phyloP scores from a whole-genome alignment of 2,329 filamentous ascomycete species.

The Ophiostoma tasmaniense region DNA sequence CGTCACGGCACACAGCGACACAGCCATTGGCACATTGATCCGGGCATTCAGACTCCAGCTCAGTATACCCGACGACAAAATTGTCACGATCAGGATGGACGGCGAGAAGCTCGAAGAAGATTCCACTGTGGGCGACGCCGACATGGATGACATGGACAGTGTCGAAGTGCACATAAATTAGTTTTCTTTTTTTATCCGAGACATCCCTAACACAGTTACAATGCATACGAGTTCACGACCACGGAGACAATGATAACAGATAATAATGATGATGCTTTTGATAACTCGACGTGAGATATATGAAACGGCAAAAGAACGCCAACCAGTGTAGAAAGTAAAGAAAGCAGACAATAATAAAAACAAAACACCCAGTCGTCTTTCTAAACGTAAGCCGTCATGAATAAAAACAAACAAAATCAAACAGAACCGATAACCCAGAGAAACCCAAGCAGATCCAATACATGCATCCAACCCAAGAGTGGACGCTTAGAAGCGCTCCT shows the following conservation, averaged over 20 bases:
- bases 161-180: slow-evolving; percentile 59
- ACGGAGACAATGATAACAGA: background rate
- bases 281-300: slow-evolving; percentile 8
- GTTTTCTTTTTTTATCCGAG: background rate
- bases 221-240: background rate
- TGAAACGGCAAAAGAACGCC: background rate
- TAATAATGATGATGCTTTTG: slow-evolving; percentile 3
- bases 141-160: slow-evolving; percentile 65
- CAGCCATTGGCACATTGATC: slow-evolving; percentile 54
- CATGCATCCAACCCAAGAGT: background rate
- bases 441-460: background rate
- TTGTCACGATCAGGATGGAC: slow-evolving; percentile 62
- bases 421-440: background rate
- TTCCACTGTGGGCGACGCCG: slow-evolving; percentile 53
- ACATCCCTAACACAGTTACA: background rate
- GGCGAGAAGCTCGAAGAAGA: slow-evolving; percentile 60
- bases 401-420: background rate
- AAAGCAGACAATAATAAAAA: background rate
- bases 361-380: slow-evolving; percentile 7
- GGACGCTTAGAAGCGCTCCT: slow-evolving; percentile 69
- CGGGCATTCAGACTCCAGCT: slow-evolving; percentile 50
- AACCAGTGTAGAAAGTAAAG: slow-evolving; percentile 6
- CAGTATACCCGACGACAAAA: slow-evolving; percentile 40
- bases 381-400: slow-evolving; percentile 1
- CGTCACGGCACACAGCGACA: slow-evolving; percentile 45